Base-by-base conservation (phyloP, 73 alveolate genomes). In the Tetrahymena borealis region DNA sequence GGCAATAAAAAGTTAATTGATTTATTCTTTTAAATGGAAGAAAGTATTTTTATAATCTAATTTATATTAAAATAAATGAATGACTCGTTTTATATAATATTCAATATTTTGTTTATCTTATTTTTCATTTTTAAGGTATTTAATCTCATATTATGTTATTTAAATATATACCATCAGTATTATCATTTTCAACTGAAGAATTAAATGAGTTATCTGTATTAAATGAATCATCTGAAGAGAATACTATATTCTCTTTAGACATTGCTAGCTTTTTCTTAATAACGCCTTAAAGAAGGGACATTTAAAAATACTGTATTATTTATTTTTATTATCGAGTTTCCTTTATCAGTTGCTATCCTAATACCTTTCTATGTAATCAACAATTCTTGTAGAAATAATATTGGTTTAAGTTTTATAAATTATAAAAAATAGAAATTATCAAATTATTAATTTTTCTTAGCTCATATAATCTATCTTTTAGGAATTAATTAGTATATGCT, bases 161-260 rank as follows among this genome's bases (percentile, higher is more conserved):
- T 15, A 60, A 42, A 42, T 20, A 60, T 60, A 24, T 60, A 60
- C 85, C 85, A 20, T 93, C 95, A 11, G 93, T 90, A 38, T 93
- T 92, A 38, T 93, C 95, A 40, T 93, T 92, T 35, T 93, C 95
- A 9, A 93, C 91, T 79, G 92, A 60, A 2, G 95, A 93, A 39
- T 93, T 79, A 90, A 93, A 93, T 3, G 95, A 93, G 38, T 93
- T 93, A 41, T 93, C 95, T 39, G 93, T 93, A 32, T 93, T 93
- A 91, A 93, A 79, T 13, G 95, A 93, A 77, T 93, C 95, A 78
- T 93, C 95, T 11, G 95, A 93, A 32, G 95, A 93, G 78, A 93
- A 93, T 15, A 93, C 95, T 0, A 93, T 93, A 4, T 91, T 92
- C 79, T 93, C 95, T 40, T 85, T 93, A 20, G 85, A 60, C 85